Evolutionary conservation across 2,329 filamentous ascomycete genomes (phyloP).

Genomic region (Cladophialophora chaetospira): DNA sequence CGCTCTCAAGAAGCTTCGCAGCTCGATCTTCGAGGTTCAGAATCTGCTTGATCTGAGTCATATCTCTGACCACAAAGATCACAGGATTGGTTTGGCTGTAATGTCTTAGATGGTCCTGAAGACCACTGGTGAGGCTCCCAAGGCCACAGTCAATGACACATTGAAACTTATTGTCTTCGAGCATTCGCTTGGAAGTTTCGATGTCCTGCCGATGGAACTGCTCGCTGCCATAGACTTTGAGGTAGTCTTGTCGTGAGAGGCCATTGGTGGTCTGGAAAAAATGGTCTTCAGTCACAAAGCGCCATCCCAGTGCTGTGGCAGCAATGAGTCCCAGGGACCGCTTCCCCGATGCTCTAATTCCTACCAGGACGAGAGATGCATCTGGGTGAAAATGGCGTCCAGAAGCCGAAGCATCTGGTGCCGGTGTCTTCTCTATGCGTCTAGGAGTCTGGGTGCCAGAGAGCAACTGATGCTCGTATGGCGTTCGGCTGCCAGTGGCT

Average conservation of each 20-base stretch:
- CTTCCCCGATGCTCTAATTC: conserved; percentile 49
- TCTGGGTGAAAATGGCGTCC: conserved; percentile 37
- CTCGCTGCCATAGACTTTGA: conserved; percentile 44
- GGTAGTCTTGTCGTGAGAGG: conserved; percentile 45
- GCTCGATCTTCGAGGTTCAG: conserved; percentile 49
- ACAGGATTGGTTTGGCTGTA: conserved; percentile 44
- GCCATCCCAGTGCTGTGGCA: conserved; percentile 45
- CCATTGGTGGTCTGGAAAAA: conserved; percentile 48
- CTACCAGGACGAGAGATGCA: conserved; percentile 46
- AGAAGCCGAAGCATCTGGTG: not conserved
- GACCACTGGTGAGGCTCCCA: conserved; percentile 45
- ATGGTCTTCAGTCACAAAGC: conserved; percentile 49
- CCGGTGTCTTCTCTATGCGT: not conserved
- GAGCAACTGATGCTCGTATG: not conserved
- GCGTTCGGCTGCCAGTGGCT: not conserved
- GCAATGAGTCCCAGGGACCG: conserved; percentile 48
- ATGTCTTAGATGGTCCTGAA: conserved; percentile 44
- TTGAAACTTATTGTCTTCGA: conserved; percentile 45
- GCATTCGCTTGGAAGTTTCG: conserved; percentile 46
- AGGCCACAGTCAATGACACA: conserved; percentile 50
- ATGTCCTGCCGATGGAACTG: conserved; percentile 47
- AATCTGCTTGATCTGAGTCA: conserved; percentile 43
- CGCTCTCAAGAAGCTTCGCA: conserved; percentile 45
- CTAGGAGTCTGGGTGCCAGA: conserved; percentile 5
- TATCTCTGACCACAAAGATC: conserved; percentile 46